phyloP scores from a whole-genome alignment of 208 protist genomes.

The Leptomonas seymouri region DNA sequence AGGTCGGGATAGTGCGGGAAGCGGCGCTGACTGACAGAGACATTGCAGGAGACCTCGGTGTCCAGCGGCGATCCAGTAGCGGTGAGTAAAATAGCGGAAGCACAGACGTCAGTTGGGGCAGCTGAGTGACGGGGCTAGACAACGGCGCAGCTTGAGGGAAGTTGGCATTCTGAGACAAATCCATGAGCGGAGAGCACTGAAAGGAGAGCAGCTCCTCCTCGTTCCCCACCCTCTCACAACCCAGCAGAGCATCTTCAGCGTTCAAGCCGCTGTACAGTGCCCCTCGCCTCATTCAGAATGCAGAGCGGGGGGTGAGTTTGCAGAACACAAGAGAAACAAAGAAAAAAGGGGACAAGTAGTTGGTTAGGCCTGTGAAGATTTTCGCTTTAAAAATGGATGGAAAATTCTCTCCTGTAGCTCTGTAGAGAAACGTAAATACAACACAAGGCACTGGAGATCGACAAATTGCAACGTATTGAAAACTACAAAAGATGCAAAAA shows the following conservation, averaged over 20 bases:
- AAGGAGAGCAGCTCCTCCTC: background rate
- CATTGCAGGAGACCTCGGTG: background rate
- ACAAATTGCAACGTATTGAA: no score
- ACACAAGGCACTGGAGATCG: no score
- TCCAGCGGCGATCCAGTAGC: background rate
- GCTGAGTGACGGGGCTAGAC: background rate
- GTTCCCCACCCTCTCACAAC: background rate
- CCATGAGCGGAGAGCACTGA: background rate
- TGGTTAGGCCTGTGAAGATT: no score
- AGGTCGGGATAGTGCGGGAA: background rate
- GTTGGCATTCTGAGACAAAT: background rate
- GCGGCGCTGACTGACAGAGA: background rate
- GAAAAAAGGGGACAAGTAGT: background rate
- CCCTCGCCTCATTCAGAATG: background rate
- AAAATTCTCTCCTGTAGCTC: no score
- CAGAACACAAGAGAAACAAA: conserved; percentile 1
- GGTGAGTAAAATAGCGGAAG: background rate
- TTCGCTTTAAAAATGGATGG: no score
- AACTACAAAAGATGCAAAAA: no score
- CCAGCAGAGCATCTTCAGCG: background rate
- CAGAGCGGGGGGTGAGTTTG: background rate
- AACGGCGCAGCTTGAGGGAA: background rate
- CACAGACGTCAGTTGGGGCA: background rate
- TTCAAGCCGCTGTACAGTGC: background rate
- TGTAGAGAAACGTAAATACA: background rate